Evolutionary conservation across 805 yeast genomes (phyloP).

Genomic region (Saccharomyces paradoxus): DNA sequence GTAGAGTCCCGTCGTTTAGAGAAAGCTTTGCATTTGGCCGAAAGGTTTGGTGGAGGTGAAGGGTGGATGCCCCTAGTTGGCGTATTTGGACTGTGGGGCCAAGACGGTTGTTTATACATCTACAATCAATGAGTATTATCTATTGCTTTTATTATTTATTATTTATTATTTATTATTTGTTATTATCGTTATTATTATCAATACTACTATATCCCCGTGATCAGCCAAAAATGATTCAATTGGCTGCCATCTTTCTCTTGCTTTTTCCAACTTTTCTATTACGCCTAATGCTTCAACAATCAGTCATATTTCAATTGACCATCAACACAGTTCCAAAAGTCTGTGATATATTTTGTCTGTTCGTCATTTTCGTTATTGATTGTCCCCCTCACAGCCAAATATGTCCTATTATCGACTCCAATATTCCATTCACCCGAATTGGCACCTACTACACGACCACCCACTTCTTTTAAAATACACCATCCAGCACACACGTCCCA

Average conservation of each 20-base stretch:
- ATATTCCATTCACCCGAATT: slow-evolving; percentile 42
- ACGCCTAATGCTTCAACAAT: not conserved
- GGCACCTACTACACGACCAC: slow-evolving; percentile 51
- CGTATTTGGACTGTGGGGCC: slow-evolving; percentile 53
- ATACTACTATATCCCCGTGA: not conserved
- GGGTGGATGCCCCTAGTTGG: slow-evolving; percentile 47
- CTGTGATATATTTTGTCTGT: slow-evolving; percentile 39
- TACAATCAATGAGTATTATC: slow-evolving; percentile 15
- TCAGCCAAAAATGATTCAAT: not conserved
- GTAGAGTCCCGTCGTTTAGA: slow-evolving; percentile 25
- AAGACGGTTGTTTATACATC: slow-evolving; percentile 64
- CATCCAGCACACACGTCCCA: slow-evolving; percentile 71
- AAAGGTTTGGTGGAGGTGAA: slow-evolving; percentile 36
- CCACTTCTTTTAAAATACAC: slow-evolving; percentile 54
- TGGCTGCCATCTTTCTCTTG: slow-evolving; percentile 1
- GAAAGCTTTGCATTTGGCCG: slow-evolving; percentile 26
- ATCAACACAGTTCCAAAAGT: slow-evolving; percentile 44
- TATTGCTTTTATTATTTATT: not conserved
- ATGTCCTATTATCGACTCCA: slow-evolving; percentile 45
- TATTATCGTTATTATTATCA: not conserved
- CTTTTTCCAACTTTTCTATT: not conserved
- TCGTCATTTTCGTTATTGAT: slow-evolving; percentile 19
- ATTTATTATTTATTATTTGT: not conserved
- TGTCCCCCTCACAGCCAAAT: slow-evolving; percentile 49
- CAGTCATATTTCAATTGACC: slow-evolving; percentile 40